These are phyloP conservation scores for Astraeus odoratus DNA, from an alignment of 768 basidiomycete genomes.

Conservation along the genomic window DNA sequence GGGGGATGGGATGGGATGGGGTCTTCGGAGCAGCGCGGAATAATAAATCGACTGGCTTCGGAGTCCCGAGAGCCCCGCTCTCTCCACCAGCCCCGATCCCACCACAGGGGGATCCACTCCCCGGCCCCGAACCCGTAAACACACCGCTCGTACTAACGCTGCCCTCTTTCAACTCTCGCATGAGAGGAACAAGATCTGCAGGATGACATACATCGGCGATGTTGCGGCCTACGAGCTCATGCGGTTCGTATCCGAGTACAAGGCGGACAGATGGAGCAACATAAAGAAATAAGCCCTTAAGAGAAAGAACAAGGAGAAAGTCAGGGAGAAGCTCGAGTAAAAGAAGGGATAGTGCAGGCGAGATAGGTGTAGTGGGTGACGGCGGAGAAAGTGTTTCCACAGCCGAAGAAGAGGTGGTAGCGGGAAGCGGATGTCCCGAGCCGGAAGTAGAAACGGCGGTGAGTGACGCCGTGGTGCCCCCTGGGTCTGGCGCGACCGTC, in stretches of 20 bases:
- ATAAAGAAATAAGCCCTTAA: constrained; percentile 91
- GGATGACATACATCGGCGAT: constrained; percentile 83
- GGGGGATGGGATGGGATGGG: constrained; percentile 4
- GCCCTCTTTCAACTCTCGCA: constrained; percentile 82
- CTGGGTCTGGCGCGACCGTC: constrained; percentile 9
- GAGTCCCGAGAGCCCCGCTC: constrained; percentile 15
- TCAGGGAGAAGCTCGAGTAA: constrained; percentile 64
- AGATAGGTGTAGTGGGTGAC: constrained; percentile 42
- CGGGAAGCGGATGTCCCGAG: constrained; percentile 5
- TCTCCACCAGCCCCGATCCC: constrained; percentile 5
- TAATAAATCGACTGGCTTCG: constrained; percentile 71
- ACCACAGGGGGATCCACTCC: constrained; percentile 13
- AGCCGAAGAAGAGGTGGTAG: constrained; percentile 3
- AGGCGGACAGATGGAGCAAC: constrained; percentile 75
- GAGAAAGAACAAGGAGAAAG: constrained; percentile 84
- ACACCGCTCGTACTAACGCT: constrained; percentile 12
- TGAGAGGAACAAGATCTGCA: constrained; percentile 83
- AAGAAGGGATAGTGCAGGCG: constrained; percentile 29
- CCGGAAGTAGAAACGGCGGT: constrained; percentile 8
- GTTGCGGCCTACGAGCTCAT: constrained; percentile 73
- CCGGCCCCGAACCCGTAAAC: constrained; percentile 11
- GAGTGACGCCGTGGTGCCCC: constrained; percentile 5
- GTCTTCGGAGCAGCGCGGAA: constrained; percentile 73
- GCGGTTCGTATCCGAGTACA: constrained; percentile 81
- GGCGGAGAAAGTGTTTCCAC: constrained; percentile 11